These are phyloP conservation scores for Tephrocybe rancida DNA, from an alignment of 768 basidiomycete genomes.

Conservation along the genomic window DNA sequence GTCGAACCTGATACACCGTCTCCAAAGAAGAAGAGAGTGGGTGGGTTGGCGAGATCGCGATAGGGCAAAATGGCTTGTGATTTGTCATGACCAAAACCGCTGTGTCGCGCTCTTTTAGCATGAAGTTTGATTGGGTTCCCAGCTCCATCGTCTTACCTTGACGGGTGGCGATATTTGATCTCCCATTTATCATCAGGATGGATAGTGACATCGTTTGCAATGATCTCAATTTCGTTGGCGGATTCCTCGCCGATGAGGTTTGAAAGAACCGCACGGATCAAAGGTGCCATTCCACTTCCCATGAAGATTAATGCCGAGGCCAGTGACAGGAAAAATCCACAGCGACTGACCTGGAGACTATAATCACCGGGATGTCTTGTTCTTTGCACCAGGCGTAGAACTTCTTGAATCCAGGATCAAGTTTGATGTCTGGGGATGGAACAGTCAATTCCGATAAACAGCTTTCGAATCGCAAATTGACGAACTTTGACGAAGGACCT, in stretches of 20 bases:
- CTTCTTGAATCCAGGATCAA: constrained; percentile 87
- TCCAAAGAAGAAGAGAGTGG: constrained; percentile 94
- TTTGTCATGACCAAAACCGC: constrained; percentile 95
- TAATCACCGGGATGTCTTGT: constrained; percentile 83
- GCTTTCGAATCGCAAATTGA: constrained; percentile 4
- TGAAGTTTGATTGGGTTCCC: neutral
- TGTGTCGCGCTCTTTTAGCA: constrained; percentile 30
- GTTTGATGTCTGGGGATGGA: constrained; percentile 64
- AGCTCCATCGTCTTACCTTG: constrained; percentile 50
- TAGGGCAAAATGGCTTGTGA: constrained; percentile 94
- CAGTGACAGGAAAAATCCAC: neutral
- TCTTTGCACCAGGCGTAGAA: constrained; percentile 86
- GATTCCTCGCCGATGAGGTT: constrained; percentile 76
- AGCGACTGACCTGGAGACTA: constrained; percentile 77
- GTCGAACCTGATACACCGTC: constrained; percentile 90
- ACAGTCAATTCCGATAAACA: neutral
- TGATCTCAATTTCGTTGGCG: constrained; percentile 81
- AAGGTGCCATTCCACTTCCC: constrained; percentile 86
- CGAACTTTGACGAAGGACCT: constrained; percentile 69
- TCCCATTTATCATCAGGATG: constrained; percentile 72
- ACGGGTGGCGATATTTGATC: constrained; percentile 87
- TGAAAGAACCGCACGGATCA: constrained; percentile 89
- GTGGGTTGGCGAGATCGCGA: constrained; percentile 64
- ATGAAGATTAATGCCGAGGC: neutral
- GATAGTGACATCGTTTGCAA: constrained; percentile 86